phyloP scores from a whole-genome alignment of 2,329 filamentous ascomycete species.

The Stagonosporopsis cucurbitacearum region DNA sequence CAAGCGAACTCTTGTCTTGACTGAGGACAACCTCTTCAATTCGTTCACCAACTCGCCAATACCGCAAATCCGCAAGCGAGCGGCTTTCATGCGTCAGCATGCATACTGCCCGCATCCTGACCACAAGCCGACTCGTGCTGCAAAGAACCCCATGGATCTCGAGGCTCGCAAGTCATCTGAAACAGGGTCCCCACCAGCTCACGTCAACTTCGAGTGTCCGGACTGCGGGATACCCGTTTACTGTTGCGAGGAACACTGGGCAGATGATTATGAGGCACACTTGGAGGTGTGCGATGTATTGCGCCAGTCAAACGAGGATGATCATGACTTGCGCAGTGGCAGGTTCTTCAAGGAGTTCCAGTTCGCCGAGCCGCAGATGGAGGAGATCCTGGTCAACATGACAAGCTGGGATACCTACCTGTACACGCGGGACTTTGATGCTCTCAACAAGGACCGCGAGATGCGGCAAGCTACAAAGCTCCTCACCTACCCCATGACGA shows the following conservation, averaged over 20 bases:
- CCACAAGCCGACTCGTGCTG: constrained; percentile 76
- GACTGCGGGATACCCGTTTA: constrained; percentile 95
- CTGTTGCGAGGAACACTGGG: constrained; percentile 94
- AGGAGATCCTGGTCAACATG: constrained; percentile 94
- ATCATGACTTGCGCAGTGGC: constrained; percentile 90
- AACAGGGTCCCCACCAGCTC: constrained; percentile 70
- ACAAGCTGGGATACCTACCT: constrained; percentile 98
- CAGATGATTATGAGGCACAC: constrained; percentile 92
- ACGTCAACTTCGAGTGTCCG: constrained; percentile 92
- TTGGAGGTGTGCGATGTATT: constrained; percentile 91
- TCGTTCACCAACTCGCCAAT: constrained; percentile 88
- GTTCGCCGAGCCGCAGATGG: constrained; percentile 86
- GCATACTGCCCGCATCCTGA: constrained; percentile 91
- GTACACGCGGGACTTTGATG: constrained; percentile 89
- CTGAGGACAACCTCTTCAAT: constrained; percentile 87
- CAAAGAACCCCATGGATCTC: constrained; percentile 68
- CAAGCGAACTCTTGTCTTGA: constrained; percentile 57
- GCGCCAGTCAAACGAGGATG: constrained; percentile 94
- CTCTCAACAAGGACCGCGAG: constrained; percentile 86
- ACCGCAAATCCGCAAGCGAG: constrained; percentile 83
- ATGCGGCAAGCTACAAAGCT: constrained; percentile 93
- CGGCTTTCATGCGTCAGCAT: constrained; percentile 90
- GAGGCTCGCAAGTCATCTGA: constrained; percentile 65
- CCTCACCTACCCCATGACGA: constrained; percentile 90
- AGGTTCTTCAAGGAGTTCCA: constrained; percentile 93